phyloP scores from a whole-genome alignment of 768 basidiomycete species.

The Pulveroboletus sp. region DNA sequence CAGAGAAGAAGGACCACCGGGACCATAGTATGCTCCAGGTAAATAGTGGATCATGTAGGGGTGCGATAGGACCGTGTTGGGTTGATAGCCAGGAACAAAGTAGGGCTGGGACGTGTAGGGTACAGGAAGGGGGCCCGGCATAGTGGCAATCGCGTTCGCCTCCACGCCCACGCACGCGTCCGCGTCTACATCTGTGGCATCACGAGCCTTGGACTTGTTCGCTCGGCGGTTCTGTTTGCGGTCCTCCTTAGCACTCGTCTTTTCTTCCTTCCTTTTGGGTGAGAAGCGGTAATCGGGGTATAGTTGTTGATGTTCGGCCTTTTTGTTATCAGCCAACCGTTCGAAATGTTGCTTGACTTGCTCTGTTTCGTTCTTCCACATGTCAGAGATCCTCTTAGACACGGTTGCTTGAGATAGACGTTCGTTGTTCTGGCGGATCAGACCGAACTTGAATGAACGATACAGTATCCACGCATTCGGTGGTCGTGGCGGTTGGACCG shows the following conservation, averaged over 20 bases:
- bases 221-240: constrained; percentile 31
- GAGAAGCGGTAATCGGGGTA: constrained; percentile 58
- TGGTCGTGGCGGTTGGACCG: constrained; percentile 52
- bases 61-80: constrained; percentile 11
- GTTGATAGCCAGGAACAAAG: constrained; percentile 1
- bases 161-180: not conserved
- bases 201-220: constrained; percentile 18
- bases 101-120: not conserved
- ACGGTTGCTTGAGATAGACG: constrained; percentile 54
- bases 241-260: constrained; percentile 37
- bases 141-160: not conserved
- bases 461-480: constrained; percentile 84
- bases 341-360: constrained; percentile 49
- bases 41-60: constrained; percentile 22
- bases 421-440: constrained; percentile 23
- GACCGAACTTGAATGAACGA: constrained; percentile 51
- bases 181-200: constrained; percentile 12
- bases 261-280: constrained; percentile 52
- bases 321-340: constrained; percentile 46
- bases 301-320: constrained; percentile 44
- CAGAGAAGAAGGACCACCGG: constrained; percentile 49
- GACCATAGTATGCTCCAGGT: constrained; percentile 26
- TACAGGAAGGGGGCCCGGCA: not conserved
- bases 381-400: constrained; percentile 54
- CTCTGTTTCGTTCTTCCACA: constrained; percentile 58